Percentiles rank a stretch among this genome's conserved stretches.
Conservation (phyloP, 1,284 basidiomycete genomes). For the Cutaneotrichosporon sp. region DNA sequence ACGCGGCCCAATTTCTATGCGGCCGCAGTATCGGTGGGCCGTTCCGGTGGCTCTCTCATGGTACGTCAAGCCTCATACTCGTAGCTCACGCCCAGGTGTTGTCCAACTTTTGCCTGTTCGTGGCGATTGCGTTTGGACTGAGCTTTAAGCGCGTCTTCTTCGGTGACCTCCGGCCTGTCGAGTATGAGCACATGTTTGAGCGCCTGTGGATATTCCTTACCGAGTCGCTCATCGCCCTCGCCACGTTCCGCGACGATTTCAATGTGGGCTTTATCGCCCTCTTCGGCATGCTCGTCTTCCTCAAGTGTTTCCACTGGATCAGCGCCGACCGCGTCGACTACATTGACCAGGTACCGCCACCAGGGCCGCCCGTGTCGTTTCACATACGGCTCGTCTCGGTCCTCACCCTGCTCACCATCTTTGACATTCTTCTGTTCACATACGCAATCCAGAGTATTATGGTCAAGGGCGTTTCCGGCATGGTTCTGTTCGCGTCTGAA, state of each 20-base stretch:
- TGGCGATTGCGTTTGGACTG: constrained; percentile 70
- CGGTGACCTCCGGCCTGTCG: constrained; percentile 76
- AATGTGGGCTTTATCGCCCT: constrained; percentile 87
- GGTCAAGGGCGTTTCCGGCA: constrained; percentile 61
- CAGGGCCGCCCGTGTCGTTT: constrained; percentile 72
- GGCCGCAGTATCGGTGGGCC: constrained; percentile 83
- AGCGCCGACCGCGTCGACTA: constrained; percentile 91
- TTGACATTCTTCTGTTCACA: constrained; percentile 37
- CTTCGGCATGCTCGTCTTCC: constrained; percentile 85
- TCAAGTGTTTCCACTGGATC: constrained; percentile 98
- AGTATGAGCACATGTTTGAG: constrained; percentile 94
- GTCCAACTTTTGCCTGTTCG: constrained; percentile 80
- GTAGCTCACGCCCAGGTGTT: constrained; percentile 60
- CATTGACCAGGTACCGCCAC: constrained; percentile 93
- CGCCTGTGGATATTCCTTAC: constrained; percentile 96
- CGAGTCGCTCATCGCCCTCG: constrained; percentile 89
- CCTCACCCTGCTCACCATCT: constrained; percentile 30
- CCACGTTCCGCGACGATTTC: constrained; percentile 89
- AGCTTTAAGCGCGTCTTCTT: constrained; percentile 85
- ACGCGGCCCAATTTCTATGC: constrained; percentile 91
- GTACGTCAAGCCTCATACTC: constrained; percentile 52
- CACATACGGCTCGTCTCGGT: constrained; percentile 70
- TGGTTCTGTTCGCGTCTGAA: constrained; percentile 93
- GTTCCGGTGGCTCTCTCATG: constrained; percentile 81
- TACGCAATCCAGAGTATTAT: constrained; percentile 36